Evolutionary conservation across 2,329 filamentous ascomycete genomes (phyloP).

Genomic region (Proliferodiscus dingleyae): DNA sequence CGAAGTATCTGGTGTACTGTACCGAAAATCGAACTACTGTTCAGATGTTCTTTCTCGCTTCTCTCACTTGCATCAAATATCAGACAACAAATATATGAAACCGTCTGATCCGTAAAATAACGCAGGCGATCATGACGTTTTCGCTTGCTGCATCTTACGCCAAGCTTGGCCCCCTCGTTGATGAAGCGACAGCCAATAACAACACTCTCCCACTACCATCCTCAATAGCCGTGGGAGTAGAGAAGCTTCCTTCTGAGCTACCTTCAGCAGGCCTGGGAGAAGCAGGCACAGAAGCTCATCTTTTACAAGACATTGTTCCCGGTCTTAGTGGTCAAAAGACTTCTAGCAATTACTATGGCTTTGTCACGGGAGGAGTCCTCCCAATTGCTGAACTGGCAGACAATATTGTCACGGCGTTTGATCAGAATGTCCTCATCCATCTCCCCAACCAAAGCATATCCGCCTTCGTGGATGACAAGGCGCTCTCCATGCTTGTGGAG

Average conservation of each 20-base stretch:
- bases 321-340: conserved; percentile 31
- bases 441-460: conserved; percentile 69
- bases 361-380: conserved; percentile 78
- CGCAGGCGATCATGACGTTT: conserved; percentile 16
- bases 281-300: conserved; percentile 37
- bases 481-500: conserved; percentile 64
- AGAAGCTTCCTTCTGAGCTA: conserved; percentile 33
- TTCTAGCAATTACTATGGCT: conserved; percentile 65
- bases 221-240: conserved; percentile 17
- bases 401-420: conserved; percentile 72
- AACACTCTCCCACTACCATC: conserved; percentile 23
- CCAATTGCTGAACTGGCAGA: conserved; percentile 79
- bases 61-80: background rate
- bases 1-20: too few species aligned
- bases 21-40: too few species aligned
- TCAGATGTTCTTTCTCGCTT: background rate
- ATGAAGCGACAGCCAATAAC: conserved; percentile 17
- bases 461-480: conserved; percentile 70
- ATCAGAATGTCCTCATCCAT: conserved; percentile 84
- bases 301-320: conserved; percentile 41
- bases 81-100: background rate
- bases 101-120: background rate
- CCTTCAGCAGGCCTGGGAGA: conserved; percentile 39
- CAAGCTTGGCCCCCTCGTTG: conserved; percentile 19
- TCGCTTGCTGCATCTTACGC: conserved; percentile 24